Conservation (phyloP, 495 filamentous ascomycete genomes). For the Elasticomyces elasticus region DNA sequence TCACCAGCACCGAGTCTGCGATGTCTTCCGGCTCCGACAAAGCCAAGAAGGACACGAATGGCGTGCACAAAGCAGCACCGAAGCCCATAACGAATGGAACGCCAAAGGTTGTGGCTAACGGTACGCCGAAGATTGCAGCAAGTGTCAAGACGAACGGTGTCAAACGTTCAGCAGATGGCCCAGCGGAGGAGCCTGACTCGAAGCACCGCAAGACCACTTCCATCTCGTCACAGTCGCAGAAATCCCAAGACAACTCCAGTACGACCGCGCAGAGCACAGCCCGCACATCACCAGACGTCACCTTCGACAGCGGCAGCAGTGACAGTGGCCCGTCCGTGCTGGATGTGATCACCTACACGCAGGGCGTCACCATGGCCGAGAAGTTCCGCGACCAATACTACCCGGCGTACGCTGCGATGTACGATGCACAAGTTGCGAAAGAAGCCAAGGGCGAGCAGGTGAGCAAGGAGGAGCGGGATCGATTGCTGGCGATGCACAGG, state of each 20-base stretch:
- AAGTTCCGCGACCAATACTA: constrained; percentile 15
- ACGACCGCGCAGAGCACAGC: constrained; percentile 1
- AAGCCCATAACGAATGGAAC: constrained; percentile 5
- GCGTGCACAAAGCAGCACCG: neutral
- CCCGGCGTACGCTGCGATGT: constrained; percentile 13
- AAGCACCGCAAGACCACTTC: constrained; percentile 19
- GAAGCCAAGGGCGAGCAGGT: constrained; percentile 12
- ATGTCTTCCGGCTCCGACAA: constrained; percentile 1
- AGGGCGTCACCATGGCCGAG: constrained; percentile 15
- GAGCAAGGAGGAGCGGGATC: constrained; percentile 8
- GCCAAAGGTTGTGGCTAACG: constrained; percentile 19
- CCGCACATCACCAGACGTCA: constrained; percentile 10
- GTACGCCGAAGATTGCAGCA: constrained; percentile 14
- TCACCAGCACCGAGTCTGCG: constrained; percentile 7
- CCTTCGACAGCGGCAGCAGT: constrained; percentile 10
- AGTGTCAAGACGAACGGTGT: constrained; percentile 7
- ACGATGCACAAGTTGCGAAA: constrained; percentile 11
- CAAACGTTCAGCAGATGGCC: constrained; percentile 29
- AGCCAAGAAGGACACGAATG: neutral
- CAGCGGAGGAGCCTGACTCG: constrained; percentile 13
- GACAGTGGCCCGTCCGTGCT: constrained; percentile 13
- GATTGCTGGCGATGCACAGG: constrained; percentile 15
- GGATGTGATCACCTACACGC: constrained; percentile 15
- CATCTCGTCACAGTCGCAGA: constrained; percentile 9
- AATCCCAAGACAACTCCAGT: neutral